Evolutionary conservation across 345 rosid species (phyloP), one percentile per base, ranked within the genome.

Genomic region (Dipteronia dyeriana): DNA sequence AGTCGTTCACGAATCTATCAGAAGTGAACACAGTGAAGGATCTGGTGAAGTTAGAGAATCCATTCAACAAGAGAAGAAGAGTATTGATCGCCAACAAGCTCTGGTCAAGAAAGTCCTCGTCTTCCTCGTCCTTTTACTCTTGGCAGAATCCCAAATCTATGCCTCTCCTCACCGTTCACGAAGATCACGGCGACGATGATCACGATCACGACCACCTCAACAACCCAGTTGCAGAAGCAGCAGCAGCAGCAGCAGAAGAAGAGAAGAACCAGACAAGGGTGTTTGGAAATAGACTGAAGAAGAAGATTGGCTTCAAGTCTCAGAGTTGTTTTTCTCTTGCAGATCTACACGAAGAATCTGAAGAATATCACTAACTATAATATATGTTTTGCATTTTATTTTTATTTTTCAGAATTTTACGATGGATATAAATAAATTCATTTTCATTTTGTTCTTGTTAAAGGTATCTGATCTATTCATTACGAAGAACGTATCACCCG

Each of bases 11-110:
- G 11, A 91, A 89, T 83, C 73, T 94, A 8, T 45, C 88, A 51
- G 97, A 91, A 57, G 85, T 84, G 79, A 84, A 75, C 64, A 73
- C 73, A 25, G 83, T 81, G 6, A 89, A 89, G 62, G 94, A 90
- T 68, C 59, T 94, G 74, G 85, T 71, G 84, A 92, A 92, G 81
- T 75, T 80, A 45, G 98, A 94, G 84, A 91, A 88, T 74, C 89
- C 94, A 11, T 88, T 94, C 76, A 94, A 91, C 84, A 94, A 92
- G 81, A 90, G 90, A 71, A 84, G 98, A 43, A 85, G 97, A 41
- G 34, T 91, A 7, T 60, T 91, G 38, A 79, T 91, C 47, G 92
- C 89, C 16, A 87, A 74, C 78, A 88, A 89, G 68, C 38, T 34
- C 38, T 84, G 81, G 75, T 71, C 82, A 7, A 83, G 86, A 53